phyloP scores from a whole-genome alignment of 768 basidiomycete species.

The Trametes sanguinea region DNA sequence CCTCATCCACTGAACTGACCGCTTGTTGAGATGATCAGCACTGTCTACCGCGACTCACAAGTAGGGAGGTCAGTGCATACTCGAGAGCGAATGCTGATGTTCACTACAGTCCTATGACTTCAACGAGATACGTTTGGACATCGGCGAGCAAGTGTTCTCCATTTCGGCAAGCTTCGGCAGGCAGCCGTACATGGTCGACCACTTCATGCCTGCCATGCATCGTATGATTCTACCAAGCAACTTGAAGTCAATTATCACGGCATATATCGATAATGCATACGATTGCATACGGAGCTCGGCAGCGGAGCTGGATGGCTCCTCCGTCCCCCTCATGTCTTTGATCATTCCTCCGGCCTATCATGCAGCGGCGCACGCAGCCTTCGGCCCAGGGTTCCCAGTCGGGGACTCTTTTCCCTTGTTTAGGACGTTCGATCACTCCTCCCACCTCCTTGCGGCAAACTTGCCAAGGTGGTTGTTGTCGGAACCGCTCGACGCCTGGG shows the following conservation, averaged over 20 bases:
- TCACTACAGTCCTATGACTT: constrained; percentile 22
- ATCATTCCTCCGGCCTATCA: constrained; percentile 22
- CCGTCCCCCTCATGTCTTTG: constrained; percentile 13
- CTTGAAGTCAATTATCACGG: constrained; percentile 14
- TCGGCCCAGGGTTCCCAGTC: constrained; percentile 27
- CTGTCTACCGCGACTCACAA: constrained; percentile 25
- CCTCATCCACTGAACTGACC: not conserved
- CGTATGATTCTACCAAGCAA: constrained; percentile 15
- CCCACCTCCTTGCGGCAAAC: constrained; percentile 21
- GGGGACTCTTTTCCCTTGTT: constrained; percentile 18
- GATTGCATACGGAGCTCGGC: constrained; percentile 5
- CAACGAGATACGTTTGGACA: constrained; percentile 15
- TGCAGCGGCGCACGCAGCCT: constrained; percentile 24
- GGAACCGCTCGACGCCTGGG: constrained; percentile 16
- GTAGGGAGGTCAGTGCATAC: not conserved
- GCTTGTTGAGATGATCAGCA: constrained; percentile 17
- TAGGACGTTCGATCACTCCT: constrained; percentile 25
- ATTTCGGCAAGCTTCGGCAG: not conserved
- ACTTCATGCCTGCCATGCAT: constrained; percentile 20
- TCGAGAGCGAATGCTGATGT: too few relatives aligned
- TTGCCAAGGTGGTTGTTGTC: constrained; percentile 24
- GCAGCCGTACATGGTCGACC: constrained; percentile 11
- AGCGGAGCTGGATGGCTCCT: constrained; percentile 4
- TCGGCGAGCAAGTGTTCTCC: constrained; percentile 23
- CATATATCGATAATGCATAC: constrained; percentile 13